Base-by-base conservation (phyloP, 2,329 filamentous ascomycete species). In the Alternaria ventricosa region DNA sequence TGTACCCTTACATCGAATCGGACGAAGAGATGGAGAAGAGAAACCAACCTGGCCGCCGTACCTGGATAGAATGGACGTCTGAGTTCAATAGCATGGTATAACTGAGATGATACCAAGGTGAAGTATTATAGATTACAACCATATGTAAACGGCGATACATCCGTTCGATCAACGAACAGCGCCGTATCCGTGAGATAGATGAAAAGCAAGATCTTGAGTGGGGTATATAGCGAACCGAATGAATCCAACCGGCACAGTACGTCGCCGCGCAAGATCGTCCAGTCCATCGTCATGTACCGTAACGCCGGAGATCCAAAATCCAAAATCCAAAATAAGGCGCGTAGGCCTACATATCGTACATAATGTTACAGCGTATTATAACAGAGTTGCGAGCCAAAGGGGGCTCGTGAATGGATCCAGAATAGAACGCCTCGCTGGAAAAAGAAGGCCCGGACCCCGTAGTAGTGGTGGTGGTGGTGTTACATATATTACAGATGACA, bases 181-280 rank as follows among this genome's bases (percentile, higher is more conserved):
- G 20, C 30, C 43, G 23, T 41, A 18, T 60, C 36, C 12, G 41
- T 49, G 44, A 55, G 13, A 15, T 49, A 9, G 18, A 60, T 3
- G 23, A 58, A 15, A 11, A 18, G 30, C 47, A 49, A 41, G 25
- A 55, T 55, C 60, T 46, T 50, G 60, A 63, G 60, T 63, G 56
- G 60, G 60, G 60, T 63, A 63, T 63, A 63, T 49, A 30, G 51
- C 44, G 50, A 63, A 49, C 56, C 56, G 36, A 53, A 43, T 27
- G 45, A 41, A 53, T 41, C 49, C 22, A 41, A 53, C 28, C 49
- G 49, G 28, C 49, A 20, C 49, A 53, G 28, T 53, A 53, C 20
- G 53, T 47, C 49, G 53, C 59, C 23, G 41, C 28, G 28, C 55
- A 62, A 59, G 47, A 59, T 59, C 41, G 18, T 59, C 44, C 44